Percentiles rank a stretch among this genome's conserved stretches.
Evolutionary conservation across 345 rosid species (phyloP).

Genomic region (Lumnitzera littorea): DNA sequence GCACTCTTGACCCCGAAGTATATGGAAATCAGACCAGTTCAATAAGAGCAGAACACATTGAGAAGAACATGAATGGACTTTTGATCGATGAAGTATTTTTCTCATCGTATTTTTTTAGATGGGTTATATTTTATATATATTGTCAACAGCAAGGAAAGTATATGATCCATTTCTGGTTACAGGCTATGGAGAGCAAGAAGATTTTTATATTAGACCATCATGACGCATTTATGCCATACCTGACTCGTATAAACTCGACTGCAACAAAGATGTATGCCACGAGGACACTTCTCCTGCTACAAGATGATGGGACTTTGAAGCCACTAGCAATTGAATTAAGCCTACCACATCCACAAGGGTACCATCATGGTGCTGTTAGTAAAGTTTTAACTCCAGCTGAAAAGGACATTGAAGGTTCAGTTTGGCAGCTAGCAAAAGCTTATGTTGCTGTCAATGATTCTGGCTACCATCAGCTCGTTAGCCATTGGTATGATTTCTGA

Average conservation of each 20-base stretch:
- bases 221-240: constrained; percentile 64
- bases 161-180: background rate
- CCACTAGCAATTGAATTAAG: constrained; percentile 74
- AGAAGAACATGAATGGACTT: too few species aligned
- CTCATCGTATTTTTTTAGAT: constrained; percentile 30
- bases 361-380: constrained; percentile 48
- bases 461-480: constrained; percentile 71
- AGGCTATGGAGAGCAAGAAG: constrained; percentile 51
- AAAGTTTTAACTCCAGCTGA: constrained; percentile 59
- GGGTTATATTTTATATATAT: constrained; percentile 20
- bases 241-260: constrained; percentile 55
- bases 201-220: constrained; percentile 64
- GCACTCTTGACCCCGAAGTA: too few species aligned
- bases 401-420: constrained; percentile 41
- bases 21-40: too few species aligned
- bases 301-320: constrained; percentile 55
- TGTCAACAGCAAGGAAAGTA: background rate
- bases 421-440: constrained; percentile 85
- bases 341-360: constrained; percentile 73
- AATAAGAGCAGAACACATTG: too few species aligned
- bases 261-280: constrained; percentile 69
- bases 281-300: constrained; percentile 55
- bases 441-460: constrained; percentile 77
- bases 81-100: background rate
- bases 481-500: constrained; percentile 27